phyloP scores from a whole-genome alignment of 2,329 filamentous ascomycete genomes.

The Arthrobotrys iridis region DNA sequence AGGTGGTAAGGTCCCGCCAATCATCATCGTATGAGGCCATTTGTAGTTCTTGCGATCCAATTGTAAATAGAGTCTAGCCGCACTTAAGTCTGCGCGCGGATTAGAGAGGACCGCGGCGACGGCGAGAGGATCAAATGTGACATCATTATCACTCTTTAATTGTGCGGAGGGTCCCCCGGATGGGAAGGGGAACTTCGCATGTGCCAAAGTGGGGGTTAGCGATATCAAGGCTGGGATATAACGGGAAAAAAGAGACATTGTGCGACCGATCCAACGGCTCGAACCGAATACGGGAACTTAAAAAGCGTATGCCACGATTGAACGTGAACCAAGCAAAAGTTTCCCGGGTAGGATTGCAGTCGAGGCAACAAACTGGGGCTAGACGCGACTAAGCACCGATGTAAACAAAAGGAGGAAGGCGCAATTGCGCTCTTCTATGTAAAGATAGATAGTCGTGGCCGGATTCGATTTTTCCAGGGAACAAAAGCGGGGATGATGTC shows the following conservation, averaged over 20 bases:
- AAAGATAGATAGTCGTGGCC: too few species aligned
- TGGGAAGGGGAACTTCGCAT: slow-evolving; percentile 28
- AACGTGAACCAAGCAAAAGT: not conserved
- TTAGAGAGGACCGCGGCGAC: slow-evolving; percentile 60
- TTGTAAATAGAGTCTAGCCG: slow-evolving; percentile 59
- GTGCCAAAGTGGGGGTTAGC: too few species aligned
- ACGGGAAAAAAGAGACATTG: not conserved
- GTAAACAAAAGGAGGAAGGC: not conserved
- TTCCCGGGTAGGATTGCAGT: not conserved
- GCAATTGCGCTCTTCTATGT: not conserved
- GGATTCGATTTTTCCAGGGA: too few species aligned
- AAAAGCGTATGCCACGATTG: not conserved
- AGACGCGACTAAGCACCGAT: not conserved
- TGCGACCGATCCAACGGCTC: not conserved
- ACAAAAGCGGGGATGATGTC: not conserved
- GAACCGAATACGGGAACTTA: not conserved
- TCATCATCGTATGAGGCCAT: slow-evolving; percentile 60
- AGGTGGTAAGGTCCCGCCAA: slow-evolving; percentile 59
- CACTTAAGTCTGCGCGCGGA: slow-evolving; percentile 59
- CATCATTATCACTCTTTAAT: slow-evolving; percentile 28
- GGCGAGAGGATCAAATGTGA: slow-evolving; percentile 60
- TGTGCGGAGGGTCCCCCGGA: slow-evolving; percentile 1
- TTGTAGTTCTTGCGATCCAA: slow-evolving; percentile 58
- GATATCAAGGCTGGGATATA: not conserved
- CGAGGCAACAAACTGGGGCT: not conserved